A percentile compares a stretch with the other conserved stretches of the same genome.
These are phyloP conservation scores for Dendrobium nobile DNA, from an alignment of 106 monocot genomes.

Conservation along the genomic window DNA sequence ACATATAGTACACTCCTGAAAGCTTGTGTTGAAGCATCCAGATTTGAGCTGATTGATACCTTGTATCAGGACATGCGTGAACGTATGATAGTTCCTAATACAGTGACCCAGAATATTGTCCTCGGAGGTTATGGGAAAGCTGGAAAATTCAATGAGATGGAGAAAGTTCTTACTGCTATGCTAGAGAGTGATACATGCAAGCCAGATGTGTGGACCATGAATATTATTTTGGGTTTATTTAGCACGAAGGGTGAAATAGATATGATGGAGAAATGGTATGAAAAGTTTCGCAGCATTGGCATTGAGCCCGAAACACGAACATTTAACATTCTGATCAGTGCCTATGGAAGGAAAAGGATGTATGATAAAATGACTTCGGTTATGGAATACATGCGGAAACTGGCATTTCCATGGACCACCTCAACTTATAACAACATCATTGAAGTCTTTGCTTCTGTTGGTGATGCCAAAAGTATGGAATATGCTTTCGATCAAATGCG, in stretches of 20 bases:
- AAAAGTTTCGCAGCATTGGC: conserved; percentile 66
- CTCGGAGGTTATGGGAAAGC: conserved; percentile 79
- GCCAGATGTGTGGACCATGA: conserved; percentile 95
- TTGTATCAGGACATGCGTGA: conserved; percentile 77
- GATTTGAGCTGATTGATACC: conserved; percentile 64
- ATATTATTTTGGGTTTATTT: conserved; percentile 73
- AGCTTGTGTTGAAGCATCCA: conserved; percentile 48
- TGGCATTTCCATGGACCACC: conserved; percentile 77
- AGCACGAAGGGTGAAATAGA: conserved; percentile 61
- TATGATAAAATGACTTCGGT: conserved; percentile 89
- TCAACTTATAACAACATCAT: conserved; percentile 85
- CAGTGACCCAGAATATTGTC: conserved; percentile 77
- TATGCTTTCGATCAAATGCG: conserved; percentile 82
- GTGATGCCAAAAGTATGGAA: conserved; percentile 82
- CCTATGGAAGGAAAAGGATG: conserved; percentile 69
- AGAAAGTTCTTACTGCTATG: conserved; percentile 63
- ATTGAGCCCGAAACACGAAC: conserved; percentile 85
- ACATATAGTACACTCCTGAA: conserved; percentile 82
- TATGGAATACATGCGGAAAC: conserved; percentile 88
- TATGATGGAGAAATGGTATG: conserved; percentile 92
- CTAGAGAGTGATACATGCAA: conserved; percentile 51
- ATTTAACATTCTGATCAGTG: conserved; percentile 82
- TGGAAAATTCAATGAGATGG: conserved; percentile 71
- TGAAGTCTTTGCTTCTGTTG: conserved; percentile 76
- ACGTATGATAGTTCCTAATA: conserved; percentile 47